A percentile compares a stretch with the other conserved stretches of the same genome.
These are phyloP conservation scores for Neurospora sp. DNA, from an alignment of 2,329 filamentous ascomycete species.

Conservation along the genomic window DNA sequence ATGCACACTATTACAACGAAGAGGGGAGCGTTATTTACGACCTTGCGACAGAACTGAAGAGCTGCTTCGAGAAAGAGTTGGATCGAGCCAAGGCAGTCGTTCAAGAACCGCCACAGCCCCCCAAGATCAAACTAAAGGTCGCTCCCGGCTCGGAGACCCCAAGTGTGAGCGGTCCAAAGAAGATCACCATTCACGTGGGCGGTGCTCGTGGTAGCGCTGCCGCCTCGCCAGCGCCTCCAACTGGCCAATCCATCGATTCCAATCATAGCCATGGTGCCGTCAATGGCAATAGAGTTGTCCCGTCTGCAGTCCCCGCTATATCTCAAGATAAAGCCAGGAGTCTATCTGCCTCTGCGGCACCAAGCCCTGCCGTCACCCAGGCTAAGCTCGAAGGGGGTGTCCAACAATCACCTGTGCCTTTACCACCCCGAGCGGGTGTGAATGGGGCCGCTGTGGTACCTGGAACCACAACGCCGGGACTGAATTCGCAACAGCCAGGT, in stretches of 20 bases:
- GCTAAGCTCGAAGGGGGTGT: conserved; percentile 25
- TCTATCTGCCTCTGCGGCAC: conserved; percentile 29
- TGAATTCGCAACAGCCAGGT: conserved; percentile 10
- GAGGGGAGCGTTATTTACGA: conserved; percentile 78
- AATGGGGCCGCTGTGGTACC: conserved; percentile 2
- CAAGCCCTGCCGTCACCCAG: conserved; percentile 32
- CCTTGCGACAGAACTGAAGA: conserved; percentile 69
- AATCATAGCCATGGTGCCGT: conserved; percentile 23
- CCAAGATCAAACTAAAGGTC: conserved; percentile 71
- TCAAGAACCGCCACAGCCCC: conserved; percentile 57
- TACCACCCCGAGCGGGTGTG: conserved; percentile 5
- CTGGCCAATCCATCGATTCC: conserved; percentile 26
- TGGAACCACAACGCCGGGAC: conserved; percentile 18
- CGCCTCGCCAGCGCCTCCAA: conserved; percentile 38
- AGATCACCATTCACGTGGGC: conserved; percentile 63
- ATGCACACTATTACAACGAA: conserved; percentile 84
- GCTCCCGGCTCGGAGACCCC: conserved; percentile 36
- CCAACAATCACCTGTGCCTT: conserved; percentile 23
- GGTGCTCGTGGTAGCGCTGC: conserved; percentile 41
- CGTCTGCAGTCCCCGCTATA: conserved; percentile 3
- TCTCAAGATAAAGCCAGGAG: conserved; percentile 23
- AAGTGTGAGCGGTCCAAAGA: conserved; percentile 36
- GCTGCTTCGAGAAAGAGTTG: conserved; percentile 57
- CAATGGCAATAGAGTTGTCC: conserved; percentile 20
- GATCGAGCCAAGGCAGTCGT: conserved; percentile 63